phyloP scores from a whole-genome alignment of 495 filamentous ascomycete species.

The Aspergillus conjunctus region DNA sequence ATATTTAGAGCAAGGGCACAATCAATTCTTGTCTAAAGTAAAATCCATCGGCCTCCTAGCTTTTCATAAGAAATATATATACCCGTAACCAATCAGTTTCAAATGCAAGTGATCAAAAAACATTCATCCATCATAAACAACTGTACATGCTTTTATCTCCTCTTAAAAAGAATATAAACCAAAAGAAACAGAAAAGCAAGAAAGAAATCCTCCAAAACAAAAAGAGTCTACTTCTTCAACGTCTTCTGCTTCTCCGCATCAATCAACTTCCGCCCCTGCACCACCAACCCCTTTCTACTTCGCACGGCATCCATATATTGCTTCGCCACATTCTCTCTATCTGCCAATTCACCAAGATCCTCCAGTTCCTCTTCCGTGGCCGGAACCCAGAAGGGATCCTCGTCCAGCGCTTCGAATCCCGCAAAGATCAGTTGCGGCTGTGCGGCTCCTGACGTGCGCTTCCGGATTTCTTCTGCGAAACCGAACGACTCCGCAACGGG shows the following conservation, averaged over 20 bases:
- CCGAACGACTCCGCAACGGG: conserved; percentile 95
- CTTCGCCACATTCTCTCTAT: conserved; percentile 94
- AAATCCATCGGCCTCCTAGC: neutral
- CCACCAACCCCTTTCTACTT: conserved; percentile 79
- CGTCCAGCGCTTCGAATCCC: conserved; percentile 83
- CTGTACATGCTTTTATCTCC: neutral
- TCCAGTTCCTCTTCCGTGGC: conserved; percentile 96
- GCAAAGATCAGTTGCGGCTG: conserved; percentile 91
- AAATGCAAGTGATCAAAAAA: too few relatives aligned
- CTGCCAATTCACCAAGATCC: conserved; percentile 90
- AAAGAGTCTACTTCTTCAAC: conserved; percentile 73
- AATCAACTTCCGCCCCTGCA: conserved; percentile 78
- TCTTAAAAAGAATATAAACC: neutral
- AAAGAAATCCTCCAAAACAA: neutral
- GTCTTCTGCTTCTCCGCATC: conserved; percentile 99
- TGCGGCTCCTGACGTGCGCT: conserved; percentile 86
- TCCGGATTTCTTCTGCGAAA: conserved; percentile 93
- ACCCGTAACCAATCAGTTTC: neutral
- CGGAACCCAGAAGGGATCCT: conserved; percentile 98
- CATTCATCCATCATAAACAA: too few relatives aligned
- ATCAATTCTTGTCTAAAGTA: neutral
- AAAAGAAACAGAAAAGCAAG: neutral
- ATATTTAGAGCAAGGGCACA: conserved; percentile 33
- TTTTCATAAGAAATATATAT: neutral
- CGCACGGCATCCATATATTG: conserved; percentile 91